Evolutionary conservation across 192 early-diverging fungal species (phyloP), one percentile per base, ranked within the genome.

Genomic region (Podila clonocystis): DNA sequence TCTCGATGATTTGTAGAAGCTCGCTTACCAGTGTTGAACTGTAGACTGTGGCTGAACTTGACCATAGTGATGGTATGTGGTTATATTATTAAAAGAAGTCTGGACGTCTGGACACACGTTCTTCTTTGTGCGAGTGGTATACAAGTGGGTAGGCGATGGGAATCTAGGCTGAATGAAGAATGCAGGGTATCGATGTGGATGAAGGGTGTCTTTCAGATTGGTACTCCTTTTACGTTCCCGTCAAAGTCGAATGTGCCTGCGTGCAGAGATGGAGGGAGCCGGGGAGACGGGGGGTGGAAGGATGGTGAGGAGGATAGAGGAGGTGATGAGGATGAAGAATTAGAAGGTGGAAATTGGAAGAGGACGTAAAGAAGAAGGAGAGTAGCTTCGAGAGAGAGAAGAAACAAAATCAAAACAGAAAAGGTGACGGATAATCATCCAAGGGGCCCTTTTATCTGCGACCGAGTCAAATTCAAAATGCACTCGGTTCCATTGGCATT

Each of bases 1-100:
- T 26, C n/a, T 9, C 9, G 45, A 29, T 3, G 24, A 33, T 38
- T 7, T n/a, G 50, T 13, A 15, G 12, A 4, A 9, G 20, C 17
- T 3, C 29, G 13, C 77, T 9, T 80, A 80, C 77, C 77, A 48
- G 93, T 88, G 70, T 96, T 96, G 74, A 96, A 87, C 83, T 94
- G 91, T 36, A 96, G 89, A 31, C 88, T 88, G 71, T 92, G 91
- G 9, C 93, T 93, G 68, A 95, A 95, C 86, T 95, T 95, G 91
- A 95, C 93, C 78, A 79, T 79, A 17, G 59, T 33, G n/a, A 52
- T 22, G 24, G n/a, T 24, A 11, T 55, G 34, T 38, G 49, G 26
- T 57, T 29, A 4, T 36, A 33, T 33, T 13, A 50, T 24, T 24
- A 24, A 55, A 12, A n/a, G n/a, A 55, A 17, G 52, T 20, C n/a